Conservation (phyloP, 192 early-diverging fungal species). For the Coemansia asiatica region DNA sequence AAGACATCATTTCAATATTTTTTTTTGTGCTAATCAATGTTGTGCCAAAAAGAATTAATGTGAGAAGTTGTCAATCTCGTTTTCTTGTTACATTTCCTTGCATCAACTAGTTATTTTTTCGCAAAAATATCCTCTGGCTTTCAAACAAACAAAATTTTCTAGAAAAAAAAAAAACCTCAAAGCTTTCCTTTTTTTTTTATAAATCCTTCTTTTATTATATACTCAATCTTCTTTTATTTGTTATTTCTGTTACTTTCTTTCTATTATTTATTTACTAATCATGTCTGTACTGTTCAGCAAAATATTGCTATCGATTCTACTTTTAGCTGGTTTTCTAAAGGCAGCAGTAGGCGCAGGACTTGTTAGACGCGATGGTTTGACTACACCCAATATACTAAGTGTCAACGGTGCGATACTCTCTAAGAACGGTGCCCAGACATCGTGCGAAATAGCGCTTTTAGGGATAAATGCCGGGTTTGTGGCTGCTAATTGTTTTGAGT, state of each 20-base stretch:
- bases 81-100: too few relatives aligned
- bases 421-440: not conserved
- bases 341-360: not conserved
- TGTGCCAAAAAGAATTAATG: too few relatives aligned
- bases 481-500: not conserved
- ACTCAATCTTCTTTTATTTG: not conserved
- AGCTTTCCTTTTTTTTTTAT: not conserved
- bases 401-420: not conserved
- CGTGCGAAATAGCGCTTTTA: constrained; percentile 9
- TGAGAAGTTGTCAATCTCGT: too few relatives aligned
- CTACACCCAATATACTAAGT: not conserved
- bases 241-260: not conserved
- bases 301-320: not conserved
- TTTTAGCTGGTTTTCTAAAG: not conserved
- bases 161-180: not conserved
- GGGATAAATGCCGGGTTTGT: constrained; percentile 3
- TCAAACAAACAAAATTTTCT: too few relatives aligned
- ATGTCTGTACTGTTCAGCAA: not conserved
- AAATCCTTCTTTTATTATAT: not conserved
- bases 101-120: too few relatives aligned
- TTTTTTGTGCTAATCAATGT: too few relatives aligned
- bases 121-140: too few relatives aligned
- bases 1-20: too few relatives aligned
- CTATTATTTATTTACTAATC: not conserved
- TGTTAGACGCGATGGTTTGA: not conserved